These are phyloP conservation scores for Lentinula sp. DNA, from an alignment of 768 basidiomycete genomes.

Conservation along the genomic window DNA sequence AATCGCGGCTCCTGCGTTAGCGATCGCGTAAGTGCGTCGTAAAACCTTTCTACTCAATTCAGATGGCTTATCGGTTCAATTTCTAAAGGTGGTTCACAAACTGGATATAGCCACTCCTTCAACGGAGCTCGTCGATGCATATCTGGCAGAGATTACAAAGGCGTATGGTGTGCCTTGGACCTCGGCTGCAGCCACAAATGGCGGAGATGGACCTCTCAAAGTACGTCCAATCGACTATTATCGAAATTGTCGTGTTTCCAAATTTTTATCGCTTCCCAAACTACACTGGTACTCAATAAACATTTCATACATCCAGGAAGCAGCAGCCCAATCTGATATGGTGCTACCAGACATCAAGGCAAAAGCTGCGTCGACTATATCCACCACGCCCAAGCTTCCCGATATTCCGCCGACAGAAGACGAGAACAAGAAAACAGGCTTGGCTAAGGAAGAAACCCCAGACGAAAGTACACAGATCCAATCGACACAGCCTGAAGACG, in stretches of 20 bases:
- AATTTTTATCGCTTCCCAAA: neutral
- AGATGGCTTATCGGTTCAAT: neutral
- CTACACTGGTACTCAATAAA: neutral
- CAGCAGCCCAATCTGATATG: neutral
- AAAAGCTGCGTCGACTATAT: conserved; percentile 13
- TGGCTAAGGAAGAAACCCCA: conserved; percentile 13
- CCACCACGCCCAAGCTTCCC: conserved; percentile 37
- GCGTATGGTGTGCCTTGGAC: conserved; percentile 77
- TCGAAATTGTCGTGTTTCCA: neutral
- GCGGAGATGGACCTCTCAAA: conserved; percentile 24
- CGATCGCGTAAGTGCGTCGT: conserved; percentile 55
- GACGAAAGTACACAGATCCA: conserved; percentile 15
- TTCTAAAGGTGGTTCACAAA: conserved; percentile 67
- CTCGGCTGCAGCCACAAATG: conserved; percentile 22
- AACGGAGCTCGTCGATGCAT: conserved; percentile 74
- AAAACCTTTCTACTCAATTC: neutral
- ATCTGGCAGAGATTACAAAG: conserved; percentile 84
- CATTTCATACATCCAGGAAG: neutral
- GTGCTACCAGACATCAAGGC: conserved; percentile 1
- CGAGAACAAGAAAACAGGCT: conserved; percentile 27
- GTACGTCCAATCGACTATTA: conserved; percentile 19
- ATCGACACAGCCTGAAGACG: conserved; percentile 44
- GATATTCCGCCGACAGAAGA: conserved; percentile 47
- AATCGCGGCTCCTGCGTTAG: conserved; percentile 78
- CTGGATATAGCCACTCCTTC: conserved; percentile 64